Evolutionary conservation across 1,284 basidiomycete species (phyloP).

Genomic region (Cystobasidium pallidum): DNA sequence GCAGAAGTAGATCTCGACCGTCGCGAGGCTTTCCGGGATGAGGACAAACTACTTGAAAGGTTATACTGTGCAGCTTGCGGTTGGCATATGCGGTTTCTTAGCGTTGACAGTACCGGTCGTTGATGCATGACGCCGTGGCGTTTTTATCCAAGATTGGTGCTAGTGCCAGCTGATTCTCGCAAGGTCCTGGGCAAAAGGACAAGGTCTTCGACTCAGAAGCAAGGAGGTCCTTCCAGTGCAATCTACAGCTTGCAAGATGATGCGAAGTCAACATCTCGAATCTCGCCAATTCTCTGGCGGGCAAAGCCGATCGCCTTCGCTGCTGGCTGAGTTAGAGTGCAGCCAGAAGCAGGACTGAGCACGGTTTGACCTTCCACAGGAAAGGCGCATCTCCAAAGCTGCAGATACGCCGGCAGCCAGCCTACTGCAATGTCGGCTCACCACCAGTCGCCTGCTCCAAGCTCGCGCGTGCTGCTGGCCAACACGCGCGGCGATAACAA

Average conservation of each 20-base stretch:
- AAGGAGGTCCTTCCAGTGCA: no score
- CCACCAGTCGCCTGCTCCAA: slow-evolving; percentile 5
- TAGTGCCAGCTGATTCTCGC: no score
- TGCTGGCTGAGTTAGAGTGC: no score
- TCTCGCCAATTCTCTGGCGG: no score
- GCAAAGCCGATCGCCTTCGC: no score
- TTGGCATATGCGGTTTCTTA: slow-evolving; percentile 17
- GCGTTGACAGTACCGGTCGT: not conserved
- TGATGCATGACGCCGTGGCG: slow-evolving; percentile 11
- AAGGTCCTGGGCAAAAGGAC: no score
- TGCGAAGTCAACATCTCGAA: no score
- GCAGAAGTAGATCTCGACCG: slow-evolving; percentile 21
- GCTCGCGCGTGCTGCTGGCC: slow-evolving; percentile 1
- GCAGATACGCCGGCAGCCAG: not conserved
- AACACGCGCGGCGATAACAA: slow-evolving; percentile 15
- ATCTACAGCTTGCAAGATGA: no score
- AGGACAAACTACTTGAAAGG: not conserved
- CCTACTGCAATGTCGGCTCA: not conserved
- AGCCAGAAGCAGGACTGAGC: no score
- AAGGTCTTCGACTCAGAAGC: no score
- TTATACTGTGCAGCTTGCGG: slow-evolving; percentile 9
- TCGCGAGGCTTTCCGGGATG: not conserved
- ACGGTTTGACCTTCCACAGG: no score
- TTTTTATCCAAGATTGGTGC: not conserved
- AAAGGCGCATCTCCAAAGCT: no score